Evolutionary conservation across 2,329 filamentous ascomycete species (phyloP), one percentile per base, ranked within the genome.

Genomic region (Sordariomycetes sp.): DNA sequence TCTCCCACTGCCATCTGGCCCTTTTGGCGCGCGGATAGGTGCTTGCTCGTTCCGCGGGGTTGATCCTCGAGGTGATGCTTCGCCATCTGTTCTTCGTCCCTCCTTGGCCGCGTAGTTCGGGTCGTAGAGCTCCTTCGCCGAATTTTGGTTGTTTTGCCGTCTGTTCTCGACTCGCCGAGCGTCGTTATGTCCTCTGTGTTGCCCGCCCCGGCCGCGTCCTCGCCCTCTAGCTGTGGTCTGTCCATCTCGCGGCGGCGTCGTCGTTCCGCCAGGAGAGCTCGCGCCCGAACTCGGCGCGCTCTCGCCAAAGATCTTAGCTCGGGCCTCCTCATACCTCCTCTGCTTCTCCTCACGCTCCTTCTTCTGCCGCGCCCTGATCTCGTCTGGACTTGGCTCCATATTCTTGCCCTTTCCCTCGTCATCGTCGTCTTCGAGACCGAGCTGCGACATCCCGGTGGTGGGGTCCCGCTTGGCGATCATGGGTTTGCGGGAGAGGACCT

Each of bases 321-420:
- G 73, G 6, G 80, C 85, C 61, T 94, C 87, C 40, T 93, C 84
- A 54, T 95, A 95, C 40, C 83, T 82, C 37, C 79, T 79, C 63
- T 94, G 84, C 63, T 92, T 94, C 61, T 94, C 87, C 51, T 93
- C 87, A 8, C 79, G 74, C 46, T 94, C 86, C 32, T 74, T 71
- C 53, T 86, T 77, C 34, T 88, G 84, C 50, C 82, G 82, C 17
- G 78, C 74, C 41, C 83, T 78, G 21, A 87, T 73, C 61, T 94
- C 82, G 47, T 90, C 84, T 4, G 81, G 73, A 1, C 76, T 82
- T 28, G 76, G 72, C 45, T 78, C 76, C 15, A 70, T 64, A 42
- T 75, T 72, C 51, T 74, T 77, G 34, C 82, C 75, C 18, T 78
- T 82, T 27, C 84, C 80, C 9, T 80, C 78, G 20, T 70, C 70